These are phyloP conservation scores for Circinella minor DNA, from an alignment of 371 early-diverging fungal genomes.

Conservation along the genomic window DNA sequence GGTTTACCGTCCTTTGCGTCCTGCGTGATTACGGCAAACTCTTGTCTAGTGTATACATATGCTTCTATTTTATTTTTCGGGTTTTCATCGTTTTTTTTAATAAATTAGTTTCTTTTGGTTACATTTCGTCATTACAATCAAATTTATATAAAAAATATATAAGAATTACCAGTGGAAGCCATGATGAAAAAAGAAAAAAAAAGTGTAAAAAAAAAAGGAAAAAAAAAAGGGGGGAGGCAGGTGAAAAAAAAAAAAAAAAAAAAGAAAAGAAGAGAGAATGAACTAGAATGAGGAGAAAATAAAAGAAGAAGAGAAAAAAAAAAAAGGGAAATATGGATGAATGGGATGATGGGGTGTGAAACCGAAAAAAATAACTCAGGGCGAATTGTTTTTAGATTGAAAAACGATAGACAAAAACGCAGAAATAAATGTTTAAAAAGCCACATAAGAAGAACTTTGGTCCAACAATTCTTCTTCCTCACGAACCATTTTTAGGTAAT, in stretches of 20 bases:
- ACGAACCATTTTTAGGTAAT: too few species aligned
- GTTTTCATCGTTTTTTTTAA: not conserved
- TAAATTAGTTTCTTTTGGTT: not conserved
- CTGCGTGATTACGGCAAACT: conserved; percentile 40
- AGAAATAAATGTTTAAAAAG: not conserved
- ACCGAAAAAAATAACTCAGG: too few species aligned
- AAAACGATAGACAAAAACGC: not conserved
- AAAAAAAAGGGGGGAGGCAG: not conserved
- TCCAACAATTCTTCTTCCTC: too few species aligned
- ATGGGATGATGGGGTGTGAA: not conserved
- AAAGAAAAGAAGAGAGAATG: not conserved
- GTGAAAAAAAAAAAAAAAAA: not conserved
- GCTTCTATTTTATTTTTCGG: not conserved
- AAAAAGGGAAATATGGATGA: not conserved
- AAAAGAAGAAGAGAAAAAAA: not conserved
- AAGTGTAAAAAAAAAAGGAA: not conserved
- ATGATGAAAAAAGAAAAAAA: not conserved
- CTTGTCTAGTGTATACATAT: conserved; percentile 29
- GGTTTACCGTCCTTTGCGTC: conserved; percentile 50
- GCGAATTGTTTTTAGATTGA: too few species aligned
- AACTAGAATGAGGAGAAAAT: not conserved
- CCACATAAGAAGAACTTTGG: not conserved
- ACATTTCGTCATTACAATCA: not conserved
- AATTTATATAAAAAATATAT: not conserved
- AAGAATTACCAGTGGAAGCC: conserved; percentile 2